Conservation (phyloP, 805 yeast species). For the Myxozyma sirexii region DNA sequence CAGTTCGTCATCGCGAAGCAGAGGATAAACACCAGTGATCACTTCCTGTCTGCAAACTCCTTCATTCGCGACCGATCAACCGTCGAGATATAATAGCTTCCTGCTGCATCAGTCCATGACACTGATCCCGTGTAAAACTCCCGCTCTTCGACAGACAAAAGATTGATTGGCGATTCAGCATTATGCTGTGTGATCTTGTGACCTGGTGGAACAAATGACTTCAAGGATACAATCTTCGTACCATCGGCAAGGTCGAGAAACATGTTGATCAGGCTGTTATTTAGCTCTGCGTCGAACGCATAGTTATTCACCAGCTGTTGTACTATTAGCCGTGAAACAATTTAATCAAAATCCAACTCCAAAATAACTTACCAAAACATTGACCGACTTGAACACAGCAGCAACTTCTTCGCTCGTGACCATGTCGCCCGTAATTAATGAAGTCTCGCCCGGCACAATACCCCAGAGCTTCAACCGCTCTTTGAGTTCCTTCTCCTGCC, state of each 20-base stretch:
- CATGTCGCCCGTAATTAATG: constrained; percentile 71
- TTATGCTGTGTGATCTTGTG: constrained; percentile 62
- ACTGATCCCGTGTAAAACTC: constrained; percentile 72
- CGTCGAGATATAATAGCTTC: constrained; percentile 75
- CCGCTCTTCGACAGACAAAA: constrained; percentile 62
- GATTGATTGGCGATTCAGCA: constrained; percentile 60
- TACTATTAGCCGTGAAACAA: background rate
- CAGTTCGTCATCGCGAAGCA: constrained; percentile 14
- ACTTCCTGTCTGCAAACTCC: constrained; percentile 20
- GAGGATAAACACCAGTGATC: background rate
- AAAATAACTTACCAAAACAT: constrained; percentile 52
- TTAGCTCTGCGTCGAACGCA: constrained; percentile 75
- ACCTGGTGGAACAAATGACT: constrained; percentile 77
- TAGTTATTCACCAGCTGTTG: constrained; percentile 70
- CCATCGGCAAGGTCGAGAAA: constrained; percentile 70
- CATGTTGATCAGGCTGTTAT: constrained; percentile 65
- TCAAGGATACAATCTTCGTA: constrained; percentile 74
- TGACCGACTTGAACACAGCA: constrained; percentile 58
- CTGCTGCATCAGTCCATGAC: constrained; percentile 84
- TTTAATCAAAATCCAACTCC: too few species aligned
- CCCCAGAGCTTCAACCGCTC: constrained; percentile 68
- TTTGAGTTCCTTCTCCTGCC: constrained; percentile 61
- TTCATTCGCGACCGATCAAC: constrained; percentile 48
- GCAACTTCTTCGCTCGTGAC: constrained; percentile 63
- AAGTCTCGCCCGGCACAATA: constrained; percentile 56